Percentiles rank a stretch among this genome's conserved stretches.
These are phyloP conservation scores for Starmerella apis DNA, from an alignment of 805 yeast species.

Conservation along the genomic window DNA sequence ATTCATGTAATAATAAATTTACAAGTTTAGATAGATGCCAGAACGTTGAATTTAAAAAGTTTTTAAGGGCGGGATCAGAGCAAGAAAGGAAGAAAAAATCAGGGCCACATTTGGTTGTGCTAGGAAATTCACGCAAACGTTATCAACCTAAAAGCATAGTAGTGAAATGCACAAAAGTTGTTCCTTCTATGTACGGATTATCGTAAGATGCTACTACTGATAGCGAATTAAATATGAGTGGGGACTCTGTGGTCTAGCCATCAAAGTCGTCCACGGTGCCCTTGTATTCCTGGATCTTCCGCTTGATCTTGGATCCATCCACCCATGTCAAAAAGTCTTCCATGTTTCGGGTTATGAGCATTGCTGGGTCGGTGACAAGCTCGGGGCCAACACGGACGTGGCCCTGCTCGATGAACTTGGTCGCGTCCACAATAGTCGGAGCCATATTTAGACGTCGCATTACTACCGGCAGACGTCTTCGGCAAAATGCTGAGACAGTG, in stretches of 20 bases:
- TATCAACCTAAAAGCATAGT: no score
- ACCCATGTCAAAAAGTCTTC: slow-evolving; percentile 98
- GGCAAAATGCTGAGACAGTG: slow-evolving; percentile 83
- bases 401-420: slow-evolving; percentile 89
- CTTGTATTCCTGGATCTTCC: slow-evolving; percentile 76
- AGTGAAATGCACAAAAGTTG: no score
- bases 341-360: slow-evolving; percentile 80
- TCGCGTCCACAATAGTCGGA: slow-evolving; percentile 75
- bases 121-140: no score
- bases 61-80: no score
- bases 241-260: no score
- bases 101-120: no score
- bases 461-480: slow-evolving; percentile 86
- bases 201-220: no score
- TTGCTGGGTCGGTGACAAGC: slow-evolving; percentile 91
- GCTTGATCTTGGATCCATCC: slow-evolving; percentile 87
- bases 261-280: slow-evolving; percentile 56
- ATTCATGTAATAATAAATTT: no score
- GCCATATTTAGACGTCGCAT: slow-evolving; percentile 94
- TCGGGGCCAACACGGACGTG: slow-evolving; percentile 96
- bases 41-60: no score
- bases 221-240: slow-evolving; percentile 4
- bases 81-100: no score
- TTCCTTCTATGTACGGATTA: no score
- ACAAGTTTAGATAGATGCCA: no score